phyloP scores from a whole-genome alignment of 2,329 filamentous ascomycete species.

The Phyllosticta ampelicida region DNA sequence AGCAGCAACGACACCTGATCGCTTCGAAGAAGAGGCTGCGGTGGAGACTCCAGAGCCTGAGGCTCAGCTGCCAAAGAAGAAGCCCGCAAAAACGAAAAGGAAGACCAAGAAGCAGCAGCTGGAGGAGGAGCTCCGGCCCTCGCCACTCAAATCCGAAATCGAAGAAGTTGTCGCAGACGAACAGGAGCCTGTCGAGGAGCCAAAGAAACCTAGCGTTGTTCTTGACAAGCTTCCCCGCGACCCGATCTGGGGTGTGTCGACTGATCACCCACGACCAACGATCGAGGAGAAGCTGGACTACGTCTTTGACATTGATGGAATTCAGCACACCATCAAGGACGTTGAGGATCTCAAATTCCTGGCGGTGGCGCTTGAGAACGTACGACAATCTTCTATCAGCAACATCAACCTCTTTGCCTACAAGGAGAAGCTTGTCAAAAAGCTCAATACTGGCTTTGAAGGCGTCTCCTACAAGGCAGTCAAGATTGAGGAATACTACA shows the following conservation, averaged over 20 bases:
- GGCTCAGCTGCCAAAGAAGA: constrained; percentile 26
- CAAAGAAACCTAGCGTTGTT: constrained; percentile 24
- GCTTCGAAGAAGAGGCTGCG: constrained; percentile 24
- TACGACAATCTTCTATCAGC: constrained; percentile 39
- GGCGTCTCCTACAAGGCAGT: constrained; percentile 44
- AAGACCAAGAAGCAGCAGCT: constrained; percentile 65
- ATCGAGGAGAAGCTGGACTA: constrained; percentile 55
- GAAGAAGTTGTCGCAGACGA: not conserved
- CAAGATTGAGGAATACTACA: constrained; percentile 60
- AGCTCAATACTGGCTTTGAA: constrained; percentile 48
- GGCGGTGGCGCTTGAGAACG: constrained; percentile 38
- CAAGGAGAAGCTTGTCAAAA: constrained; percentile 62
- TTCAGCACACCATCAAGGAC: constrained; percentile 58
- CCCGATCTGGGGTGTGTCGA: constrained; percentile 44
- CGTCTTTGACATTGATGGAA: constrained; percentile 59
- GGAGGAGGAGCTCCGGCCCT: constrained; percentile 42
- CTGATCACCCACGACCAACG: constrained; percentile 49
- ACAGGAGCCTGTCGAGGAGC: constrained; percentile 16
- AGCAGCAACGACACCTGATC: constrained; percentile 34
- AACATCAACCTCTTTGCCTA: constrained; percentile 56
- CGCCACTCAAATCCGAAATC: constrained; percentile 36
- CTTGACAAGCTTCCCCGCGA: constrained; percentile 16
- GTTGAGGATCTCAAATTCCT: constrained; percentile 54
- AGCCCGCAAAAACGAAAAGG: constrained; percentile 53
- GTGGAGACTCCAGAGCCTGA: constrained; percentile 26